Evolutionary conservation across 2,329 filamentous ascomycete species (phyloP), one percentile per base, ranked within the genome.

Genomic region (Alternaria sp.): DNA sequence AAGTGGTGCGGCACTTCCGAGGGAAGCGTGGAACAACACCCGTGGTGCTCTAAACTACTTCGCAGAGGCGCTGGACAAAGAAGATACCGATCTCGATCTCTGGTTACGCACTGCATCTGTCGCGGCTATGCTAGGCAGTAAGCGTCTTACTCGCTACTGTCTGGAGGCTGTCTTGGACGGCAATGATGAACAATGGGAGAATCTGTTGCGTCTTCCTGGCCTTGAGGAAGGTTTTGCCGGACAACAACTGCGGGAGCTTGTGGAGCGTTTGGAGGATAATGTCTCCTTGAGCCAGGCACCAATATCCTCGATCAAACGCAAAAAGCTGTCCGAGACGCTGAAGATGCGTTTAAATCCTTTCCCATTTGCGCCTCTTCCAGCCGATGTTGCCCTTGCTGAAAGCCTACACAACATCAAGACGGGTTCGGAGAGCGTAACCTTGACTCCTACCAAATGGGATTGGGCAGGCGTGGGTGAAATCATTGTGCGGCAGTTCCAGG

Each of bases 141-240:
- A 82, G 67, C 83, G 88, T 14, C 79, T 89, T 38, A 83, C 84
- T 16, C 82, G 88, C 28, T 90, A 85, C 69, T 89, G 88, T 69
- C 74, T 89, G 32, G 88, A 90, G 73, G 86, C 87, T 63, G 86
- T 89, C 5, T 75, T 89, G 38, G 87, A 88, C 59, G 85, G 84
- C 47, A 87, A 88, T 62, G 86, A 87, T 36, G 86, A 87, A 57
- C 81, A 82, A 30, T 71, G 86, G 49, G 84, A 85, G 57, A 81
- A 82, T 36, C 78, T 85, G 26, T 74, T 86, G 26, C 83, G 84
- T 42, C 80, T 87, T n/a, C 81, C 87, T n/a, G 86, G 86, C 9
- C 67, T 78, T 14, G 75, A 78, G 47, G 75, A 78, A 56, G 75
- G 74, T 4, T 75, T 78, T 60, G 75, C 75, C 16, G 74, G 72